A percentile compares a stretch with the other conserved stretches of the same genome.
These are phyloP conservation scores for Fusarium cyanostomum DNA, from an alignment of 2,329 filamentous ascomycete genomes.

Conservation along the genomic window DNA sequence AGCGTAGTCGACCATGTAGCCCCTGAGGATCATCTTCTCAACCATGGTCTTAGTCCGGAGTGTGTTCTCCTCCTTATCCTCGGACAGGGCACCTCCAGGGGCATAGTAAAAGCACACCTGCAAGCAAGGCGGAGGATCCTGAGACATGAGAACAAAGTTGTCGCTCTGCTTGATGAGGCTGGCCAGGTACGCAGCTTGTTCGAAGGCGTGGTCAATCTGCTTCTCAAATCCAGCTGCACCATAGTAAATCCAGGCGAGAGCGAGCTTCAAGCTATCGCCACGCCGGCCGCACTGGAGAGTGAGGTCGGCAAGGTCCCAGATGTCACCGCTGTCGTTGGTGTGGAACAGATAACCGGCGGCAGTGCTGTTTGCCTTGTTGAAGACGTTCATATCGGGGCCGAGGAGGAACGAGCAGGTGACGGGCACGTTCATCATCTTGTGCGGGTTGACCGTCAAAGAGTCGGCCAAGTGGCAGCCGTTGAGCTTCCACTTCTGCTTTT, in stretches of 20 bases:
- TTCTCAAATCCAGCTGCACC: slow-evolving; percentile 76
- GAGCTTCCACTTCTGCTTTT: slow-evolving; percentile 70
- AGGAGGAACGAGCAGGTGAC: slow-evolving; percentile 92
- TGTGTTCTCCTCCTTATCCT: slow-evolving; percentile 58
- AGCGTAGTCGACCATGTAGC: slow-evolving; percentile 71
- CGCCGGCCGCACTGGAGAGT: slow-evolving; percentile 93
- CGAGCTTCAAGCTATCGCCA: slow-evolving; percentile 87
- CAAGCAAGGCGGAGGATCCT: slow-evolving; percentile 83
- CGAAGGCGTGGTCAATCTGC: slow-evolving; percentile 78
- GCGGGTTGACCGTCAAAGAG: slow-evolving; percentile 88
- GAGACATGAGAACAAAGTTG: slow-evolving; percentile 76
- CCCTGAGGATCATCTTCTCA: slow-evolving; percentile 57
- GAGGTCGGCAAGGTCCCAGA: slow-evolving; percentile 91
- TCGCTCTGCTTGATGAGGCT: slow-evolving; percentile 61
- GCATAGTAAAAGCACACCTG: slow-evolving; percentile 96
- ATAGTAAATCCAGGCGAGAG: slow-evolving; percentile 89
- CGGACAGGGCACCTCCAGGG: slow-evolving; percentile 59
- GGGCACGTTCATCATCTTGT: slow-evolving; percentile 96
- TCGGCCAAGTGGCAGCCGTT: slow-evolving; percentile 78
- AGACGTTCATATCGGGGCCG: slow-evolving; percentile 76
- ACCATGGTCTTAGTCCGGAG: slow-evolving; percentile 60
- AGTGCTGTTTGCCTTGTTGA: slow-evolving; percentile 86
- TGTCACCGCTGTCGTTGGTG: slow-evolving; percentile 62
- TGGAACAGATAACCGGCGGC: slow-evolving; percentile 90
- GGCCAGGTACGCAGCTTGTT: slow-evolving; percentile 75